phyloP scores from a whole-genome alignment of 306 rosid species.

The Styphnolobium japonicum region DNA sequence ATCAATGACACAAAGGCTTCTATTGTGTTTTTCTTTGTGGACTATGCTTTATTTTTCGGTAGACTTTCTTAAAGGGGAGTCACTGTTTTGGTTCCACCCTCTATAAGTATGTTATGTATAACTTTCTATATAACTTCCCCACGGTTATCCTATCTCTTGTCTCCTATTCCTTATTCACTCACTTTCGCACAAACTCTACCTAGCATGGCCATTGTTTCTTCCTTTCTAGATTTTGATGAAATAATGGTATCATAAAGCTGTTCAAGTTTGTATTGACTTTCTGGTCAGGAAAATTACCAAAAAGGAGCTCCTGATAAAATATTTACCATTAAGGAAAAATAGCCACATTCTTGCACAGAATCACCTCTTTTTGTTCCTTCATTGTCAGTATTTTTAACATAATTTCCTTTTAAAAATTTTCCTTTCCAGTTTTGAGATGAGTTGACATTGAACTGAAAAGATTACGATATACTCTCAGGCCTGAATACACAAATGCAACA shows the following conservation, averaged over 20 bases:
- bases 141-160: not conserved
- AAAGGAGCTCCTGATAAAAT: not conserved
- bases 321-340: not conserved
- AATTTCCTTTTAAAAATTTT: not conserved
- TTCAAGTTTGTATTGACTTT: not conserved
- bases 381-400: not conserved
- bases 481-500: not conserved
- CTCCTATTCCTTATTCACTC: not conserved
- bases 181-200: conserved; percentile 9
- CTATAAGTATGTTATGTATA: not conserved
- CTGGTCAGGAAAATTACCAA: not conserved
- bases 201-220: not conserved
- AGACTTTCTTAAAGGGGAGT: not conserved
- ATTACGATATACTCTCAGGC: not conserved
- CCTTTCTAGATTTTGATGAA: not conserved
- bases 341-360: not conserved
- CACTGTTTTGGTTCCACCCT: no score
- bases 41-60: no score
- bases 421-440: not conserved
- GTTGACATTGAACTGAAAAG: not conserved
- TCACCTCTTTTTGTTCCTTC: not conserved
- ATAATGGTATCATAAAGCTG: not conserved
- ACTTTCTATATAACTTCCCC: not conserved
- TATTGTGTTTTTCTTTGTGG: no score
- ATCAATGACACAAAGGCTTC: no score